Evolutionary conservation across 23 red algal genomes (phyloP).

Genomic region (Porphyridium purpureum): DNA sequence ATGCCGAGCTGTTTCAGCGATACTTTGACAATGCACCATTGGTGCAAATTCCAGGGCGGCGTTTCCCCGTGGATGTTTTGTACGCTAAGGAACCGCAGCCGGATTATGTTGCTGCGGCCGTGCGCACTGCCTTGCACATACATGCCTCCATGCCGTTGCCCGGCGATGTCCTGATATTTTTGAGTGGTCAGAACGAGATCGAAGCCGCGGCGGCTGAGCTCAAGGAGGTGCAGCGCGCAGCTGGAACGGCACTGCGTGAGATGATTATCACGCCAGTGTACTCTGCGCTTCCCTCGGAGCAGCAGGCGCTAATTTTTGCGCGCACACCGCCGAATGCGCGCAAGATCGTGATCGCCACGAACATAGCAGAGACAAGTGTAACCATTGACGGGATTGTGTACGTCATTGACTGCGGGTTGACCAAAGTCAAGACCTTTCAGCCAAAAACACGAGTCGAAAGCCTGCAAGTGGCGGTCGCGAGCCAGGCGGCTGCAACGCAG

Average conservation of each 20-base stretch:
- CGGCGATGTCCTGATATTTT: constrained; percentile 91
- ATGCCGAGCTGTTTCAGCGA: constrained; percentile 31
- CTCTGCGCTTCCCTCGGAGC: constrained; percentile 31
- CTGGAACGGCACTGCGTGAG: constrained; percentile 2
- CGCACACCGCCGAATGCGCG: constrained; percentile 10
- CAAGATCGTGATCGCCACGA: constrained; percentile 91
- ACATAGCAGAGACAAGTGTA: constrained; percentile 89
- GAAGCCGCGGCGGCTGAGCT: constrained; percentile 42
- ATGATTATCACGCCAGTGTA: constrained; percentile 31
- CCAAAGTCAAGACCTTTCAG: constrained; percentile 32
- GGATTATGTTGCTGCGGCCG: constrained; percentile 73
- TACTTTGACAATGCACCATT: constrained; percentile 18
- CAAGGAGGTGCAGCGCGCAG: constrained; percentile 14
- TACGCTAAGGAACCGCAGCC: constrained; percentile 35
- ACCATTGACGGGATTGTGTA: constrained; percentile 81
- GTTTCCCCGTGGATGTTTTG: constrained; percentile 37
- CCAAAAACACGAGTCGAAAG: constrained; percentile 30
- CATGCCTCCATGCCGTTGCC: constrained; percentile 26
- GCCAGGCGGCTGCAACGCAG: constrained; percentile 66
- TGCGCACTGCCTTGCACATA: constrained; percentile 49
- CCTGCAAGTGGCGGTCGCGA: constrained; percentile 39
- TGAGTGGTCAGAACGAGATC: constrained; percentile 95
- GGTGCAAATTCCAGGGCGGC: constrained; percentile 25
- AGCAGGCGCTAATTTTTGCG: constrained; percentile 15
- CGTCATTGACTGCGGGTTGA: constrained; percentile 77